Evolutionary conservation across 495 filamentous ascomycete species (phyloP), one percentile per base, ranked within the genome.

Genomic region (Lophium mytilinum): DNA sequence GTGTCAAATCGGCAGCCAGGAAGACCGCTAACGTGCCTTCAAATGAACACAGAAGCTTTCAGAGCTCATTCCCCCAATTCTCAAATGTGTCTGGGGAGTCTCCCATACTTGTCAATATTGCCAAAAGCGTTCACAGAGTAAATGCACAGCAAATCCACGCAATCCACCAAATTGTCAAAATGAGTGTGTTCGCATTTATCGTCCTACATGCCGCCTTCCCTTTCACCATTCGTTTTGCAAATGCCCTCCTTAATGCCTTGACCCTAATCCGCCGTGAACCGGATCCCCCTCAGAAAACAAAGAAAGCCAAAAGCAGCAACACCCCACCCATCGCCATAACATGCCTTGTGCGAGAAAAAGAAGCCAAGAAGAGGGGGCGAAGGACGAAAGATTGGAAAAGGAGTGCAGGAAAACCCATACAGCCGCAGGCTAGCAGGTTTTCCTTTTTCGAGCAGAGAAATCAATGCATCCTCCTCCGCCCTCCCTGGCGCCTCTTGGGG

Each of bases 381-480:
- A 48, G 17, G 45, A 48, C 6, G 24, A 50, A 47, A 17, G 15
- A 35, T 18, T 50, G 21, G 14, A 9, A 50, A 64, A 60, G 52
- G 61, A 64, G 53, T 64, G 61, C 56, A 64, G 60, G 57, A 51
- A 64, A 6, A 17, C 24, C 49, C 46, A n/a, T 3, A 47, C 48
- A 57, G 61, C 61, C 61, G 30, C 61, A 60, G 61, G 61, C 61
- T 10, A 37, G 39, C 34, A 12, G 39, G 35, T 46, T 40, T 30
- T 30, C 24, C 24, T 30, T 30, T 30, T 30, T 30, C 24, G 6
- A 30, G 24, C 2, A 30, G 24, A 30, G n/a, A 30, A 30, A 30
- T 30, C 24, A 30, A 30, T 30, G 24, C 46, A 15, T 53, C 34
- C 17, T 58, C 46, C 35, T 30, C 19, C 19, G 4, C 30, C 19